Base-by-base conservation (phyloP, 225 moss, liverwort and hornwort genomes). In the Straminergon stramineum region DNA sequence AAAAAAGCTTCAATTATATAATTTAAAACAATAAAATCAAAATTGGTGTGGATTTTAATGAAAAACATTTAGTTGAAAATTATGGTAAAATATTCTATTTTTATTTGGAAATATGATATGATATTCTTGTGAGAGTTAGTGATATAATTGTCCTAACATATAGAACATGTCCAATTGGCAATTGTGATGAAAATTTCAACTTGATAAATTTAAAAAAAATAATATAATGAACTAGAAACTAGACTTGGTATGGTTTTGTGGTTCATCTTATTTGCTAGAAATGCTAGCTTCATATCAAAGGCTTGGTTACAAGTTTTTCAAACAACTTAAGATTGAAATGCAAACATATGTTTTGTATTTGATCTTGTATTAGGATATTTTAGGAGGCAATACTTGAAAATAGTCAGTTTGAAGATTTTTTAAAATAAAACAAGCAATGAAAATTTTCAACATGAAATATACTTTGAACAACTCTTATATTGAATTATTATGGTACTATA, bases 361-460 rank as follows among this genome's bases (percentile, higher is more conserved):
- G 5, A 3, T 9, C 5, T 53, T 53, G 8, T 77, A 53, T 77
- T 0, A 3, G 0, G 21, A 35, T 53, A 9, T 21, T 77, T 22
- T 34, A 21, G 11, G 2, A 41, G 26, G 35, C 14, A 21, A 53
- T 13, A 77, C 5, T 53, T 34, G 34, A 15, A 55, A 22, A 53
- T 22, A 34, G 3, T 77, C 8, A 77, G 53, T 8, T 1, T 1
- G 3, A 0, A 1, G 7, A 34, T 13, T 21, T 21, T 1, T 31
- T 22, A 55, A 22, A 35, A 37, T 5, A 79, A 77, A 24, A 56
- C 10, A 79, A 56, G 1, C 2, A 23, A 79, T 0, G 0, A 9
- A 2, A 35, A 55, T 31, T 23, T 55, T 0, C 9, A 9, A 37
- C 6, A 78, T 35, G 5, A 23, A 15, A 78, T 22, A 24, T 37